Conservation (phyloP, 2,329 filamentous ascomycete genomes). For the Paraphoma sp. region DNA sequence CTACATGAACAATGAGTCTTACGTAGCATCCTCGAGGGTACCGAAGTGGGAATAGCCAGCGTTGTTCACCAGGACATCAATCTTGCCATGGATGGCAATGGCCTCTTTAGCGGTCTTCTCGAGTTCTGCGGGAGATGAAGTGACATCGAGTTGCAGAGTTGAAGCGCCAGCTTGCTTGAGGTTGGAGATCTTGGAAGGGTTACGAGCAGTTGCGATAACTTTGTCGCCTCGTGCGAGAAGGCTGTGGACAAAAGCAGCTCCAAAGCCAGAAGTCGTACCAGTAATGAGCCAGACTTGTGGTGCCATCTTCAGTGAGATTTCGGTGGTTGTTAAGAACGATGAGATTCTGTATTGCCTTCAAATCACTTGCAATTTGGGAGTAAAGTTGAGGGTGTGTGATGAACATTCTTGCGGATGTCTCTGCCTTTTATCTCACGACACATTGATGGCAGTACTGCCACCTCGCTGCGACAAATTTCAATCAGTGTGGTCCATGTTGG, state of each 20-base stretch:
- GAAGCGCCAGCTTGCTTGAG: constrained; percentile 32
- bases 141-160: constrained; percentile 42
- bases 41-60: constrained; percentile 25
- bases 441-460: too few species aligned
- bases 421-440: too few species aligned
- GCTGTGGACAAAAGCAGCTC: constrained; percentile 48
- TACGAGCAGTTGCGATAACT: constrained; percentile 53
- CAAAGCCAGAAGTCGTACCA: constrained; percentile 61
- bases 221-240: constrained; percentile 49
- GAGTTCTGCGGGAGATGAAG: constrained; percentile 33
- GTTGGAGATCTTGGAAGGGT: constrained; percentile 27
- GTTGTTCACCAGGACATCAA: constrained; percentile 36
- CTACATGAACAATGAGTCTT: too few species aligned
- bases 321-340: not conserved
- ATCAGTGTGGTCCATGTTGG: too few species aligned
- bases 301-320: not conserved
- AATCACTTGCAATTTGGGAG: too few species aligned
- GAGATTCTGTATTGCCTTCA: not conserved
- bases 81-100: constrained; percentile 23
- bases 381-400: too few species aligned
- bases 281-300: constrained; percentile 58
- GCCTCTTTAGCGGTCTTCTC: constrained; percentile 25
- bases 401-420: too few species aligned
- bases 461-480: too few species aligned
- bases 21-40: constrained; percentile 22